phyloP scores from a whole-genome alignment of 2,329 filamentous ascomycete species.

The Knoxdaviesia capensis region DNA sequence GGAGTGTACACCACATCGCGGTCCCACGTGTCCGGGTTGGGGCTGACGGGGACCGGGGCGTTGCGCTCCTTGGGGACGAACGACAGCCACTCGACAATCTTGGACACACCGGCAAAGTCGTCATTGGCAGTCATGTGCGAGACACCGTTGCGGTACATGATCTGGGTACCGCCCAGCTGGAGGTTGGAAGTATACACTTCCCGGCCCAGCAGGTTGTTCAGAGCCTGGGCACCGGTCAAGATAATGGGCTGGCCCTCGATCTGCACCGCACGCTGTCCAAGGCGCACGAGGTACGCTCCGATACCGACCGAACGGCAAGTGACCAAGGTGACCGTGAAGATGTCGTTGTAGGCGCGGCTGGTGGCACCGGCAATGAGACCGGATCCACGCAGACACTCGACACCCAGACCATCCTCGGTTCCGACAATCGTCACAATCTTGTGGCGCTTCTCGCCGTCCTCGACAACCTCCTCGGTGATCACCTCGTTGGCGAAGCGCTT shows the following conservation, averaged over 20 bases:
- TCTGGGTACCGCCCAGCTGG: slow-evolving; percentile 98
- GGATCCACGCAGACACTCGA: slow-evolving; percentile 90
- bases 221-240: slow-evolving; percentile 84
- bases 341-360: slow-evolving; percentile 91
- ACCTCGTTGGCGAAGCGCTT: slow-evolving; percentile 58
- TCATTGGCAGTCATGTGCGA: slow-evolving; percentile 97
- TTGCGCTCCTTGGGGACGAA: slow-evolving; percentile 93
- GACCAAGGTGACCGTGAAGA: slow-evolving; percentile 94
- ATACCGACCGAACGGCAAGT: slow-evolving; percentile 98
- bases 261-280: slow-evolving; percentile 95
- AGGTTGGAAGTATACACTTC: slow-evolving; percentile 98
- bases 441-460: slow-evolving; percentile 76
- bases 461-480: slow-evolving; percentile 67
- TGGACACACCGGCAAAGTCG: slow-evolving; percentile 92
- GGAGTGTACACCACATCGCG: slow-evolving; percentile 75
- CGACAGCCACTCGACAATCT: slow-evolving; percentile 96
- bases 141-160: slow-evolving; percentile 99
- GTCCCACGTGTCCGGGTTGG: slow-evolving; percentile 74
- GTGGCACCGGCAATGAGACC: slow-evolving; percentile 97
- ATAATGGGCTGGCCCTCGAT: slow-evolving; percentile 99
- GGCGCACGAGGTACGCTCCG: slow-evolving; percentile 93
- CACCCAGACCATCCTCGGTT: slow-evolving; percentile 86
- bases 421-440: slow-evolving; percentile 90
- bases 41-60: slow-evolving; percentile 78
- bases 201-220: slow-evolving; percentile 95